A percentile compares a stretch with the other conserved stretches of the same genome.
Evolutionary conservation across 805 yeast species (phyloP).

Genomic region (Ascoidea rubescens): DNA sequence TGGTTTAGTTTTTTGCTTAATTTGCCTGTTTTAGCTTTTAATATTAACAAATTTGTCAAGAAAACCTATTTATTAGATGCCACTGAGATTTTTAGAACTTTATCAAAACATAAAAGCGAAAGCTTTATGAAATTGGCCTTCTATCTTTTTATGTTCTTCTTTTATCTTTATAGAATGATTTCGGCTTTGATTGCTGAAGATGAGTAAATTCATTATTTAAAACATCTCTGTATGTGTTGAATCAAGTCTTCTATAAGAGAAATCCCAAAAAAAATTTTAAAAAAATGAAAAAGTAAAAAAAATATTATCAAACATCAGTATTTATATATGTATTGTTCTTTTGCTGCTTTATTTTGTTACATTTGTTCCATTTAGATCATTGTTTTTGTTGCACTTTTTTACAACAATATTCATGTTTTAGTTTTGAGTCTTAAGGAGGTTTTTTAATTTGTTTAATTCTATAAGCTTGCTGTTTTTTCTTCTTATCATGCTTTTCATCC

Average conservation of each 20-base stretch:
- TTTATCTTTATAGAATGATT: constrained; percentile 90
- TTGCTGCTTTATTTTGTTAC: background rate
- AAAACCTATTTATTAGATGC: constrained; percentile 88
- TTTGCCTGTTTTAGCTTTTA: constrained; percentile 74
- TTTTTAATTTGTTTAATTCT: background rate
- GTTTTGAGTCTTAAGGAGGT: background rate
- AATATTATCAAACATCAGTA: background rate
- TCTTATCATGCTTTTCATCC: background rate
- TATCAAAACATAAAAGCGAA: constrained; percentile 86
- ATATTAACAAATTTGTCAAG: constrained; percentile 62
- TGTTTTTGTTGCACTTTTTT: background rate
- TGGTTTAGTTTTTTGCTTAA: constrained; percentile 83
- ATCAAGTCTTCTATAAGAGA: background rate
- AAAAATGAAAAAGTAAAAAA: background rate
- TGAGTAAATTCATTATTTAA: constrained; percentile 8
- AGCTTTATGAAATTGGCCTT: constrained; percentile 82
- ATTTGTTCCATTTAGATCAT: background rate
- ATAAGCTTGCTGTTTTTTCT: background rate
- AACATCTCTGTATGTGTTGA: background rate
- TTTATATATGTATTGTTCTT: background rate
- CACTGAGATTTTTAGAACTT: constrained; percentile 91
- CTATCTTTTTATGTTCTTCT: constrained; percentile 86
- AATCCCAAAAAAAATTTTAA: background rate
- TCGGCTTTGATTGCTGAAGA: constrained; percentile 77
- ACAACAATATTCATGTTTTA: background rate